A percentile compares a stretch with the other conserved stretches of the same genome.
Evolutionary conservation across 495 filamentous ascomycete species (phyloP).

Genomic region (Trichoderma asperelloides): DNA sequence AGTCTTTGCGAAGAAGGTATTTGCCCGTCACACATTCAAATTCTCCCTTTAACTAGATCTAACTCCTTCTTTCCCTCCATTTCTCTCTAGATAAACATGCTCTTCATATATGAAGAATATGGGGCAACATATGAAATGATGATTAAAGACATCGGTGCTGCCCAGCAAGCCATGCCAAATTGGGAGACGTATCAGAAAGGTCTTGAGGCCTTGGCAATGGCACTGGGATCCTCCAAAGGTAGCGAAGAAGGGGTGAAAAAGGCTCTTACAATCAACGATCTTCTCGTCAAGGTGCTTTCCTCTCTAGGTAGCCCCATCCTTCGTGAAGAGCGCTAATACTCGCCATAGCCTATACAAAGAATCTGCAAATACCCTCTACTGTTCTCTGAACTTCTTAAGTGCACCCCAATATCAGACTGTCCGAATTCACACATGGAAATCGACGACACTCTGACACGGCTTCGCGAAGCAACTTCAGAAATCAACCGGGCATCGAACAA

Average conservation of each 20-base stretch:
- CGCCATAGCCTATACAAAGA: slow-evolving; percentile 74
- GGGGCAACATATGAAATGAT: slow-evolving; percentile 79
- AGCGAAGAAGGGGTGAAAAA: slow-evolving; percentile 56
- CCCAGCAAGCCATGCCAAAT: slow-evolving; percentile 59
- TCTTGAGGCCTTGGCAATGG: slow-evolving; percentile 74
- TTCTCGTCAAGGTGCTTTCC: slow-evolving; percentile 73
- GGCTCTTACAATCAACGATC: slow-evolving; percentile 69
- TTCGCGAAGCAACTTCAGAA: slow-evolving; percentile 61
- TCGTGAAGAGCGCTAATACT: slow-evolving; percentile 9
- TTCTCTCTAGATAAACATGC: slow-evolving; percentile 58
- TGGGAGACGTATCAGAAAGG: slow-evolving; percentile 80
- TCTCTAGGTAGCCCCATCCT: background rate
- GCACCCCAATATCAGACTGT: slow-evolving; percentile 77
- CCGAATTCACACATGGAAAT: slow-evolving; percentile 71
- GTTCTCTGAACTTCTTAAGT: slow-evolving; percentile 69
- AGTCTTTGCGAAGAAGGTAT: slow-evolving; percentile 67
- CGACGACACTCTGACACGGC: slow-evolving; percentile 58
- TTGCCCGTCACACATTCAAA: slow-evolving; percentile 12
- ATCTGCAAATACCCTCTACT: slow-evolving; percentile 89
- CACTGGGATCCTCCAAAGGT: slow-evolving; percentile 61
- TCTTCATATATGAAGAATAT: slow-evolving; percentile 82
- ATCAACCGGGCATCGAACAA: slow-evolving; percentile 73
- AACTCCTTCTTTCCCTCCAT: background rate
- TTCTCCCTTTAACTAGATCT: background rate
- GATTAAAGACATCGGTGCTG: slow-evolving; percentile 60